Evolutionary conservation across 345 rosid genomes (phyloP).

Genomic region (Cardiospermum halicacabum): DNA sequence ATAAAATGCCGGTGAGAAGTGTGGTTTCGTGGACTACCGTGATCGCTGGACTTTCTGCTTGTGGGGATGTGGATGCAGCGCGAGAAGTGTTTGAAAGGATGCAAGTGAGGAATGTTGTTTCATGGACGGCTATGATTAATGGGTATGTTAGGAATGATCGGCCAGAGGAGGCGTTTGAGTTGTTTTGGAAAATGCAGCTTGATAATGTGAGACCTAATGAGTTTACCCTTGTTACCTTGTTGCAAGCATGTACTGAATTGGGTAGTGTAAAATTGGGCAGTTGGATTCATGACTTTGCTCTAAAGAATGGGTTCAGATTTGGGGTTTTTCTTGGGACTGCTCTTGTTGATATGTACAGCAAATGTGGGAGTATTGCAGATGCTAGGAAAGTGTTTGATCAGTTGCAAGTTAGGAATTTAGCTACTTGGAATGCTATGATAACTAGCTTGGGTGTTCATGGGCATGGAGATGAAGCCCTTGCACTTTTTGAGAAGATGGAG

Average conservation of each 20-base stretch:
- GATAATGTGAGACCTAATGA: slow-evolving; percentile 58
- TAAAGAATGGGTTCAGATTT: slow-evolving; percentile 40
- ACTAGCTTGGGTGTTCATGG: slow-evolving; percentile 83
- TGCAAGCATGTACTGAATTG: slow-evolving; percentile 49
- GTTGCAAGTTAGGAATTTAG: slow-evolving; percentile 47
- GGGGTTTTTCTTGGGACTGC: slow-evolving; percentile 70
- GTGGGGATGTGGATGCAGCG: slow-evolving; percentile 45
- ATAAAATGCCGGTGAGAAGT: slow-evolving; percentile 40
- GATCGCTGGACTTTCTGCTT: slow-evolving; percentile 54
- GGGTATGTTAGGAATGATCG: slow-evolving; percentile 44
- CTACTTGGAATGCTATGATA: slow-evolving; percentile 79
- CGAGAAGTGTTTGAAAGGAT: slow-evolving; percentile 40
- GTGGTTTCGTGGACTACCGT: slow-evolving; percentile 75
- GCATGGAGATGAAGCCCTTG: slow-evolving; percentile 54
- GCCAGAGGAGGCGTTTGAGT: slow-evolving; percentile 53
- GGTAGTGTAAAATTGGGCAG: slow-evolving; percentile 56
- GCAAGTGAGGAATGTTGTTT: slow-evolving; percentile 59
- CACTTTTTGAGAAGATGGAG: slow-evolving; percentile 54
- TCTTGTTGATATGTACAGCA: slow-evolving; percentile 56
- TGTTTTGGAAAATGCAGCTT: slow-evolving; percentile 51
- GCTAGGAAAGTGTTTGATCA: slow-evolving; percentile 54
- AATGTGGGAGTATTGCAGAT: slow-evolving; percentile 52
- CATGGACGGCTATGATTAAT: slow-evolving; percentile 70
- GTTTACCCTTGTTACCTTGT: slow-evolving; percentile 52
- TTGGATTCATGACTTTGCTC: slow-evolving; percentile 61